phyloP scores from a whole-genome alignment of 1,284 basidiomycete species.

The Boletus semigastroideus region DNA sequence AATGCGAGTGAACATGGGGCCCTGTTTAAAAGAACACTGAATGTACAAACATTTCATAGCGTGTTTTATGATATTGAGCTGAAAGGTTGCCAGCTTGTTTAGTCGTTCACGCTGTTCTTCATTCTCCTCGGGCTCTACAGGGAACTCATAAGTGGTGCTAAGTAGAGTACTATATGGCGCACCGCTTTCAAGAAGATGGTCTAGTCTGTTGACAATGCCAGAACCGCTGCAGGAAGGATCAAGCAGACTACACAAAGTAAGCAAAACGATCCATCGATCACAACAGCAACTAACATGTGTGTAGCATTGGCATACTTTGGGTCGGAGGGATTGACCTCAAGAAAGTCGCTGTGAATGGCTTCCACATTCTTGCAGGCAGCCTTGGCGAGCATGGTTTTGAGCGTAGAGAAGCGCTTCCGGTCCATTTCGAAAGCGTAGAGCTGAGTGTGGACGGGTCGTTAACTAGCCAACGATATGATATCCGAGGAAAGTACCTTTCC shows the following conservation, averaged over 20 bases:
- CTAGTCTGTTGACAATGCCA: slow-evolving; percentile 87
- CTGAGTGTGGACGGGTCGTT: slow-evolving; percentile 37
- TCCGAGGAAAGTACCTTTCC: slow-evolving; percentile 61
- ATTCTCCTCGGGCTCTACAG: slow-evolving; percentile 50
- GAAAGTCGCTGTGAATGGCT: slow-evolving; percentile 76
- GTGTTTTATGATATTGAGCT: slow-evolving; percentile 91
- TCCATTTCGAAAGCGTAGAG: slow-evolving; percentile 88
- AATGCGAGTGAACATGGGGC: slow-evolving; percentile 12
- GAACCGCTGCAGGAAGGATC: slow-evolving; percentile 95
- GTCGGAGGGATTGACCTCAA: slow-evolving; percentile 67
- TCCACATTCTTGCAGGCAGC: slow-evolving; percentile 80
- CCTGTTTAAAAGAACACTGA: slow-evolving; percentile 24
- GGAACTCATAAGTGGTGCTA: not conserved
- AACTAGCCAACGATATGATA: not conserved
- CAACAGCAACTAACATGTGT: slow-evolving; percentile 69
- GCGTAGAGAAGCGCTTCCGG: slow-evolving; percentile 73
- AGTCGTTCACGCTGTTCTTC: slow-evolving; percentile 63
- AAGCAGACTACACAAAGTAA: slow-evolving; percentile 56
- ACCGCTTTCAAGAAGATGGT: slow-evolving; percentile 78
- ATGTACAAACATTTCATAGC: slow-evolving; percentile 82
- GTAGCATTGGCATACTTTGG: slow-evolving; percentile 64
- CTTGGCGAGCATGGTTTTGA: slow-evolving; percentile 79
- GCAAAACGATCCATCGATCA: not conserved
- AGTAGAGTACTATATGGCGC: slow-evolving; percentile 12
- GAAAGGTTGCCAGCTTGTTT: slow-evolving; percentile 82